phyloP scores from a whole-genome alignment of 2,329 filamentous ascomycete species.

The Beauveria brongniartii region DNA sequence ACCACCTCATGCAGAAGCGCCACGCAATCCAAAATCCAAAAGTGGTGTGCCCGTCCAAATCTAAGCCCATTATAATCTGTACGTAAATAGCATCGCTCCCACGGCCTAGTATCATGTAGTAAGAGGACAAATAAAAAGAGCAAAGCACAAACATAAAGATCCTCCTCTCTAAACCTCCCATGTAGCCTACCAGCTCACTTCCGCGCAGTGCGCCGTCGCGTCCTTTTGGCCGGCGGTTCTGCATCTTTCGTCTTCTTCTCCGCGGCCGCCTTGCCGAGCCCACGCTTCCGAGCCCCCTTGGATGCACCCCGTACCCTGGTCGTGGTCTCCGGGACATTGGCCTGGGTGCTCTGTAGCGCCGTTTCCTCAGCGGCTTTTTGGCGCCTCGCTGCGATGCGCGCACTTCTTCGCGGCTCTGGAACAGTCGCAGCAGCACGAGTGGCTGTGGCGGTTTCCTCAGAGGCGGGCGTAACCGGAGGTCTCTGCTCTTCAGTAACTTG shows the following conservation, averaged over 20 bases:
- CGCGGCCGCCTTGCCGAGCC: background rate
- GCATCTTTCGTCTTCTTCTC: background rate
- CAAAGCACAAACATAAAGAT: background rate
- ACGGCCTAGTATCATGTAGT: background rate
- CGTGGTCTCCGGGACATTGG: background rate
- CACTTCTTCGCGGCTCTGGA: background rate
- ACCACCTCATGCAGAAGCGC: background rate
- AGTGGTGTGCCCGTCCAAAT: background rate
- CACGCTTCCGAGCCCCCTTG: background rate
- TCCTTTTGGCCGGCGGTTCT: background rate
- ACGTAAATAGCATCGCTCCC: background rate
- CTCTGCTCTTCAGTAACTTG: background rate
- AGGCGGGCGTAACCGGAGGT: background rate
- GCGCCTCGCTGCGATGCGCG: background rate
- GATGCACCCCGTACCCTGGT: background rate
- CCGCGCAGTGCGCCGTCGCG: background rate
- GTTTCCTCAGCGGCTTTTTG: background rate
- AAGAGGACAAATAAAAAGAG: background rate
- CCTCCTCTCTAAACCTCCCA: background rate
- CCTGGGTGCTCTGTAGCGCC: background rate
- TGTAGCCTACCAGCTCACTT: background rate
- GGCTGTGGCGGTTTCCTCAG: too few species aligned
- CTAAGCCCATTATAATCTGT: background rate
- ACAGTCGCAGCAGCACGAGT: background rate
- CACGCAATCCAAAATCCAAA: background rate